Percentiles rank a stretch among this genome's conserved stretches.
These are phyloP conservation scores for Tulasnella sp. DNA, from an alignment of 768 basidiomycete genomes.

Conservation along the genomic window DNA sequence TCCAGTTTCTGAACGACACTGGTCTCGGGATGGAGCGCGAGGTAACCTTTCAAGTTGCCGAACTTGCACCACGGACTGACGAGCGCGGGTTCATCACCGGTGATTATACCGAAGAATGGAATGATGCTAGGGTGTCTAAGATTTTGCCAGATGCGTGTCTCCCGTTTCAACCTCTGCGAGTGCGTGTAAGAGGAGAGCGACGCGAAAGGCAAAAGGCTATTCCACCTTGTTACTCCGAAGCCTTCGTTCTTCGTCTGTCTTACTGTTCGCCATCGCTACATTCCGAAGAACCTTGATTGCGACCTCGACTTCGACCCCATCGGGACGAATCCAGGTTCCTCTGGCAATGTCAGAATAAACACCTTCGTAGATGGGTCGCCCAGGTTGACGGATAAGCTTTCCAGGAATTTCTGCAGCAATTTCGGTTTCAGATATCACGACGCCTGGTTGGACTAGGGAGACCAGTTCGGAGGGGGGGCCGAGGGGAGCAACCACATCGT, in stretches of 20 bases:
- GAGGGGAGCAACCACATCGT: neutral
- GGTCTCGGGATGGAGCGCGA: neutral
- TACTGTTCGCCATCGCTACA: neutral
- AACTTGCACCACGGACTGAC: constrained; percentile 8
- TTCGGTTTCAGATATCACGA: neutral
- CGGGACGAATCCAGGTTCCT: neutral
- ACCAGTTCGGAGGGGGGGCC: neutral
- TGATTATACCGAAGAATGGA: neutral
- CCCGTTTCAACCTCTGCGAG: neutral
- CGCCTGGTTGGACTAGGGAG: neutral
- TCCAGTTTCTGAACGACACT: neutral
- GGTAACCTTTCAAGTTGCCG: constrained; percentile 2
- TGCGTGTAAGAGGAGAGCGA: neutral
- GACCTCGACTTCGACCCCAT: neutral
- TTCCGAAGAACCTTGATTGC: neutral
- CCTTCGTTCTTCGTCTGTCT: neutral
- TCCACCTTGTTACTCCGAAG: neutral
- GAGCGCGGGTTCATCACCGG: neutral
- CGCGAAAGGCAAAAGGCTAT: too few relatives aligned
- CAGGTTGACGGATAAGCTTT: neutral
- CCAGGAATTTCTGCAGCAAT: neutral
- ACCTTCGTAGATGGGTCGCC: neutral
- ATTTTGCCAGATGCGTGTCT: neutral
- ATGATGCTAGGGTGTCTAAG: neutral
- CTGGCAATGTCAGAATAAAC: neutral